A percentile compares a stretch with the other conserved stretches of the same genome.
Conservation (phyloP, 2,329 filamentous ascomycete genomes). For the Tetracladium maxilliforme region DNA sequence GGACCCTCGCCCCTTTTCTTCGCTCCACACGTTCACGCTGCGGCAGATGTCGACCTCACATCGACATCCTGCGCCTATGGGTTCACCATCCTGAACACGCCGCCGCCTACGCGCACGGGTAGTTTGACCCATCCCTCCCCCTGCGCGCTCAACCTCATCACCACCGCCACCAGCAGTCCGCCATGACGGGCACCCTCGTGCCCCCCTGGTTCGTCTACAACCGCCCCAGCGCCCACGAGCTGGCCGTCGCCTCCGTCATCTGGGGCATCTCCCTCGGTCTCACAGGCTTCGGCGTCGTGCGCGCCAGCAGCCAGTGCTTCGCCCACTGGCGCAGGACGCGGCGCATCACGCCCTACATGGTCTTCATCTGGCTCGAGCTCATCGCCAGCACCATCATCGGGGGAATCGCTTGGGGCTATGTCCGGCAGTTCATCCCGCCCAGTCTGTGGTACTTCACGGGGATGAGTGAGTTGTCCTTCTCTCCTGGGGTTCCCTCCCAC, state of each 20-base stretch:
- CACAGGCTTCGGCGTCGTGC: conserved; percentile 16
- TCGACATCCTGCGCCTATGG: no score
- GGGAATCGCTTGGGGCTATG: conserved; percentile 22
- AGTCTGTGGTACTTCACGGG: conserved; percentile 7
- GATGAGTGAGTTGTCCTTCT: conserved; percentile 1
- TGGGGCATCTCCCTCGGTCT: conserved; percentile 22
- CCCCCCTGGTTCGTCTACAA: neutral
- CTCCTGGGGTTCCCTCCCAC: conserved; percentile 8
- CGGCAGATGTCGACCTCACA: no score
- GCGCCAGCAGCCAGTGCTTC: conserved; percentile 18
- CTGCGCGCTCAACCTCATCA: no score
- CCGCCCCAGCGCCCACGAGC: conserved; percentile 7
- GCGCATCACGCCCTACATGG: conserved; percentile 19
- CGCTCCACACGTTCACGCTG: no score
- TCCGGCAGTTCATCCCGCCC: conserved; percentile 17
- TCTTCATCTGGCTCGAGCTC: conserved; percentile 29
- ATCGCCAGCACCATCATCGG: conserved; percentile 20
- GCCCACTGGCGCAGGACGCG: conserved; percentile 15
- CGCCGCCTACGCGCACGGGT: no score
- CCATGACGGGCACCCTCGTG: neutral
- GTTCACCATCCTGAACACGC: no score
- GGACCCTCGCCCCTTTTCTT: no score
- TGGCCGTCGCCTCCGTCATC: conserved; percentile 18
- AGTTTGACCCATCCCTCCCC: no score
- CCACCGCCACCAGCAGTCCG: no score